Base-by-base conservation (phyloP, 164 flowering plant genomes). In the Paratinospora sagittata region DNA sequence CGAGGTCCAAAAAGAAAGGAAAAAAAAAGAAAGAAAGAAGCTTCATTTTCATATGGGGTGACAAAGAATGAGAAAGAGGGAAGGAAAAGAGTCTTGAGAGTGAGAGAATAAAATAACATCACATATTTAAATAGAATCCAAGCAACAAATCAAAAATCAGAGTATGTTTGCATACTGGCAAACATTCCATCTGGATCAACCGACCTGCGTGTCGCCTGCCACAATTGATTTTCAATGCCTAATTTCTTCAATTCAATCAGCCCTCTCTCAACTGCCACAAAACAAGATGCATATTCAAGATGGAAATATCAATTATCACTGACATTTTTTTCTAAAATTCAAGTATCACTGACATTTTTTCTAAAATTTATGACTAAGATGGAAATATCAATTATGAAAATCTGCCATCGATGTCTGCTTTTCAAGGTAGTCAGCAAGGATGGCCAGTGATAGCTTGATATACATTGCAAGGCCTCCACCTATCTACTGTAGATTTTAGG, bases 191-290 rank as follows among this genome's bases (percentile, higher is more conserved):
- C 82, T 27, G 71, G 78, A 33, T 88, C 88, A 9, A 84, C 73
- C 78, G 74, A 73, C 75, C 73, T 84, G 36, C 97, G 95, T 61
- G 93, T 82, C 52, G 73, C 89, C 77, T 85, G 85, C 98, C 98
- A 94, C 52, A 94, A 74, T 72, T 82, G 89, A 57, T 75, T 77
- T 78, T 94, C 97, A 49, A 94, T 79, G 23, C 89, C 92, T 21
- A 94, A 69, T 81, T 88, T 94, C 86, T 80, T 82, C 23, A 94
- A 80, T 84, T 94, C 98, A 72, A 80, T 12, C n/a, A 94, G 81
- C 6, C 98, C 97, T 0, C 90, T 82, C 72, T 88, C 93, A 79
- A 82, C 98, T 94, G 90, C 68, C 12, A 66, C 17, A 34, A 26
- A 76, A 12, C 6, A 27, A 14, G 16, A 24, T 6, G 43, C 8